These are phyloP conservation scores for Blastocrithidia nonstop DNA, from an alignment of 208 protist species.

Conservation along the genomic window DNA sequence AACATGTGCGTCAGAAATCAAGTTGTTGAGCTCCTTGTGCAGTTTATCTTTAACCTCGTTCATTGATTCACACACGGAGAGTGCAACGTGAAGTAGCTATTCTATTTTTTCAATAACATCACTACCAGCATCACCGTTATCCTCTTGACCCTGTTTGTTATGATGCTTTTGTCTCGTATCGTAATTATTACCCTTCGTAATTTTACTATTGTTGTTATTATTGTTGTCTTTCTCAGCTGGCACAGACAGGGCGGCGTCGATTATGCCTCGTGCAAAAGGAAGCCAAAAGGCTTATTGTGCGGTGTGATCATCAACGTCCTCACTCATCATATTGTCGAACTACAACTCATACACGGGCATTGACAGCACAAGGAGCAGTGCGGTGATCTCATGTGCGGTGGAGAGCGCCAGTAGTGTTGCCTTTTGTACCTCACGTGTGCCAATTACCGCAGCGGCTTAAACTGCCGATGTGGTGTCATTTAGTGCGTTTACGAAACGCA, in stretches of 20 bases:
- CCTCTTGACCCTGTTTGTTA: neutral
- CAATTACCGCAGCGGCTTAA: slow-evolving; percentile 1
- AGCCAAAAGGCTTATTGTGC: slow-evolving; percentile 35
- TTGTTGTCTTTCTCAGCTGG: neutral
- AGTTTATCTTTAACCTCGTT: slow-evolving; percentile 11
- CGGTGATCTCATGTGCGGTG: slow-evolving; percentile 20
- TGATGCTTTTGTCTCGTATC: neutral
- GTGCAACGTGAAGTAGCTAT: slow-evolving; percentile 4
- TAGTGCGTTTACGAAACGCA: neutral
- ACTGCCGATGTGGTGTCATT: neutral
- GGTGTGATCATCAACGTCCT: slow-evolving; percentile 8
- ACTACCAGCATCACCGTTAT: slow-evolving; percentile 4
- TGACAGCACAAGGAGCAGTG: slow-evolving; percentile 27
- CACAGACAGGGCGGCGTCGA: slow-evolving; percentile 9
- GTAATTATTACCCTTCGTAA: neutral
- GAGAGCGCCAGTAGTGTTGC: slow-evolving; percentile 33
- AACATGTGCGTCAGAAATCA: slow-evolving; percentile 5
- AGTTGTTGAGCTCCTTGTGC: slow-evolving; percentile 16
- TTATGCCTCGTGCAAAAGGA: slow-evolving; percentile 24
- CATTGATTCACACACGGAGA: slow-evolving; percentile 50
- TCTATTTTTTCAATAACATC: slow-evolving; percentile 6
- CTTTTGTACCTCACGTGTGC: slow-evolving; percentile 18
- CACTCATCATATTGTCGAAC: slow-evolving; percentile 16
- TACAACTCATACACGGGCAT: slow-evolving; percentile 29
- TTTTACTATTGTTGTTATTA: neutral